Base-by-base conservation (phyloP, 2,329 filamentous ascomycete genomes). In the Chalaropsis ovoidea region DNA sequence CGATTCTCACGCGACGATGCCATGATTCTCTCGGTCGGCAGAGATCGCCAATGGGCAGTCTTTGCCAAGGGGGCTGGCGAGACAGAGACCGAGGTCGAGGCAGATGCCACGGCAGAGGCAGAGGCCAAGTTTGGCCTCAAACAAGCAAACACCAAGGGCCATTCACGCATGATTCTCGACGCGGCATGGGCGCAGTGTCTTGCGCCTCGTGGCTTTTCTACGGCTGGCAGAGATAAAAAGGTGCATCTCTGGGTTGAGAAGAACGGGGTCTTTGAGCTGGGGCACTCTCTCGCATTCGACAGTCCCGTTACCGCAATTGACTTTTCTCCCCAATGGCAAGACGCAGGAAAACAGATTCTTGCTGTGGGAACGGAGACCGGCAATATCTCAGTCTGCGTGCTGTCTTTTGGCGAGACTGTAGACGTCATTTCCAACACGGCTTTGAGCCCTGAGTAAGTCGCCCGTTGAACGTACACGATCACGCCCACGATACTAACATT, bases 121-220 rank as follows among this genome's bases (percentile, higher is more conserved):
- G 72, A 5, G 73, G 70, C 42, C 1, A 72, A 73, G 1, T 96
- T 88, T 71, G 76, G 74, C 27, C 77, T 87, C 2, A 74, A 83
- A 47, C 78, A 86, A 68, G 78, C 82, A 2, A 90, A 95, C 71
- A 82, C 85, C 1, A 96, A 95, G 75, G 93, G 89, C 0, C 94
- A 99, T 74, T 81, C 88, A 3, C 81, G 94, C 67, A 97, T 99
- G 91, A 92, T 99, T 58, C 80, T 97, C 15, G 90, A 91, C 72
- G 88, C 86, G 0, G 84, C 89, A 1, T 99, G 94, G 93, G 86
- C 87, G 0, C 87, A 87, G 1, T 35, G 80, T 74, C 17, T 72
- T 6, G 69, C 71, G 1, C 72, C 7, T 72, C 71, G 75, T 10
- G 72, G 80, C 10, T 99, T 99, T 75, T 88, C 88, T 13, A 99